These are phyloP conservation scores for Aureobasidium sp. DNA, from an alignment of 2,329 filamentous ascomycete genomes.

Conservation along the genomic window DNA sequence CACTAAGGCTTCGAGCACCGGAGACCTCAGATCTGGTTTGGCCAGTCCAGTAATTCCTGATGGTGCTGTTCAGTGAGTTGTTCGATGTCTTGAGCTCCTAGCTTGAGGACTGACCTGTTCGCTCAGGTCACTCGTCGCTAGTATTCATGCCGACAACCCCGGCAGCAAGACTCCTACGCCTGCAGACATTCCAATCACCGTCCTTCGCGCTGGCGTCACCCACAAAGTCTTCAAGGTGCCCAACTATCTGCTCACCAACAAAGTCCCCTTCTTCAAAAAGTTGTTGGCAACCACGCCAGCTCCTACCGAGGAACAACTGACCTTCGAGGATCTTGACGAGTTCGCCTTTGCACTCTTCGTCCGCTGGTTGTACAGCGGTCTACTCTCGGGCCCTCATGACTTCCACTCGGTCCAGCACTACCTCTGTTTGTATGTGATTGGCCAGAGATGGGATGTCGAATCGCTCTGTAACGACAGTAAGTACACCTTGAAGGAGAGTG, in stretches of 20 bases:
- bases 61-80: constrained; percentile 18
- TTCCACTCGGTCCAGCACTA: constrained; percentile 31
- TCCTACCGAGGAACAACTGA: constrained; percentile 19
- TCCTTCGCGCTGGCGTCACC: constrained; percentile 23
- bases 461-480: constrained; percentile 26
- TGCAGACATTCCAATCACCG: constrained; percentile 13
- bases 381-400: constrained; percentile 28
- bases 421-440: constrained; percentile 29
- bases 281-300: constrained; percentile 19
- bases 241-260: constrained; percentile 22
- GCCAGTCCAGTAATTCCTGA: constrained; percentile 19
- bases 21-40: constrained; percentile 17
- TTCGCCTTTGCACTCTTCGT: constrained; percentile 27
- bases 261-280: constrained; percentile 25
- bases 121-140: constrained; percentile 14
- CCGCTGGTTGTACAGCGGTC: constrained; percentile 26
- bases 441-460: constrained; percentile 24
- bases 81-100: neutral
- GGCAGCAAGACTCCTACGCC: constrained; percentile 12
- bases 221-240: constrained; percentile 25
- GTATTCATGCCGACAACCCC: constrained; percentile 15
- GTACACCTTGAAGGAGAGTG: neutral
- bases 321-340: constrained; percentile 27
- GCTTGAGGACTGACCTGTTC: neutral
- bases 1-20: constrained; percentile 13